Conservation (phyloP, 2,329 filamentous ascomycete genomes). For the Fusarium tuaranense region DNA sequence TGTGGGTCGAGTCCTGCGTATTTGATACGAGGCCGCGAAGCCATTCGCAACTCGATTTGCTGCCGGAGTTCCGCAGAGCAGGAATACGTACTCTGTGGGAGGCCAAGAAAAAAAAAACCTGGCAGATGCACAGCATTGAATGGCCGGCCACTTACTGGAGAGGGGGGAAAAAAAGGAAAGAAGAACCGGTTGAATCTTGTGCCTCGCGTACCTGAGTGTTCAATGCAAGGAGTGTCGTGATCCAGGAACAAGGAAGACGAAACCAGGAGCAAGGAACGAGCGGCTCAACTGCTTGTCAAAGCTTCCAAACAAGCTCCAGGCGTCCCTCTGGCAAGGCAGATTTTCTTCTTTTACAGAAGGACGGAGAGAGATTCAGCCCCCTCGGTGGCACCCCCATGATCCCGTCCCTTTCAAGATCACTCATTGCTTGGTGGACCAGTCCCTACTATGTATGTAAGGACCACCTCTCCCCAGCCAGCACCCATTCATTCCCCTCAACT, state of each 20-base stretch:
- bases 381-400: neutral
- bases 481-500: neutral
- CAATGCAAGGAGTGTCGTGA: conserved; percentile 1
- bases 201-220: conserved; percentile 4
- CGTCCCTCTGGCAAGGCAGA: conserved; percentile 22
- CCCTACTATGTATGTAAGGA: neutral
- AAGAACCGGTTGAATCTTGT: neutral
- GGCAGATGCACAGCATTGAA: neutral
- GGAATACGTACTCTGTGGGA: conserved; percentile 11
- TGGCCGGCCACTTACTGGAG: neutral
- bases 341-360: neutral
- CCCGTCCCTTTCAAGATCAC: conserved; percentile 6
- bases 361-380: conserved; percentile 2
- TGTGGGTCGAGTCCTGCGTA: conserved; percentile 31
- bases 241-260: conserved; percentile 16
- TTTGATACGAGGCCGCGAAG: conserved; percentile 38
- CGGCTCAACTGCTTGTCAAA: conserved; percentile 14
- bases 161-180: conserved; percentile 14
- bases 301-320: conserved; percentile 6
- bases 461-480: neutral
- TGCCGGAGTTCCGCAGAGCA: conserved; percentile 4
- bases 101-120: neutral
- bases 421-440: neutral
- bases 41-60: conserved; percentile 27
- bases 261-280: conserved; percentile 10